Conservation (phyloP, 1,139 yeast species). For the Zygosaccharomyces pseudobailii region DNA sequence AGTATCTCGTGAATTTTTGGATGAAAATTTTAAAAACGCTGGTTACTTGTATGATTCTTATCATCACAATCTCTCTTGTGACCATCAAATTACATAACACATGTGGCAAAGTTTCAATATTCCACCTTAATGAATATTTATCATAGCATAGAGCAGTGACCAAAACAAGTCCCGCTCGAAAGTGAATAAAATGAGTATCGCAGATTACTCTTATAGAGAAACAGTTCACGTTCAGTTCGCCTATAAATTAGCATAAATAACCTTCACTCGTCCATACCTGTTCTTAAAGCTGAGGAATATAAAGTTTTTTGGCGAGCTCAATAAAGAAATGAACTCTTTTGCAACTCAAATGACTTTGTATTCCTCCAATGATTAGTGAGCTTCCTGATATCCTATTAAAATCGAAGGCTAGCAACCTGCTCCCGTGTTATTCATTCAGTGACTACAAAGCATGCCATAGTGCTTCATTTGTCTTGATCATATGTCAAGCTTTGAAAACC, state of each 20-base stretch:
- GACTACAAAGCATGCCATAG: constrained; percentile 10
- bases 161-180: constrained; percentile 7
- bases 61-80: constrained; percentile 9
- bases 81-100: constrained; percentile 8
- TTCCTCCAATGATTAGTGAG: constrained; percentile 7
- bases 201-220: constrained; percentile 6
- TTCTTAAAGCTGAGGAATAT: constrained; percentile 6
- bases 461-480: constrained; percentile 8
- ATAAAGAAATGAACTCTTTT: constrained; percentile 6
- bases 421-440: constrained; percentile 8
- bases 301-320: constrained; percentile 6
- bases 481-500: constrained; percentile 7
- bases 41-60: constrained; percentile 9
- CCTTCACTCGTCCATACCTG: constrained; percentile 9
- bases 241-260: constrained; percentile 7
- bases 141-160: constrained; percentile 9
- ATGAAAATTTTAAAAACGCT: constrained; percentile 5
- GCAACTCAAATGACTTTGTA: constrained; percentile 7
- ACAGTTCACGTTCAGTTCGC: constrained; percentile 10
- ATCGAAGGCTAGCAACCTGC: constrained; percentile 7
- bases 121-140: constrained; percentile 9
- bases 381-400: constrained; percentile 5
- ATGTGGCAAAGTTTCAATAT: constrained; percentile 9
- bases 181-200: constrained; percentile 5
- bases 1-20: constrained; percentile 5